Conservation (phyloP, 1,284 basidiomycete species). For the Sutorius eximius region DNA sequence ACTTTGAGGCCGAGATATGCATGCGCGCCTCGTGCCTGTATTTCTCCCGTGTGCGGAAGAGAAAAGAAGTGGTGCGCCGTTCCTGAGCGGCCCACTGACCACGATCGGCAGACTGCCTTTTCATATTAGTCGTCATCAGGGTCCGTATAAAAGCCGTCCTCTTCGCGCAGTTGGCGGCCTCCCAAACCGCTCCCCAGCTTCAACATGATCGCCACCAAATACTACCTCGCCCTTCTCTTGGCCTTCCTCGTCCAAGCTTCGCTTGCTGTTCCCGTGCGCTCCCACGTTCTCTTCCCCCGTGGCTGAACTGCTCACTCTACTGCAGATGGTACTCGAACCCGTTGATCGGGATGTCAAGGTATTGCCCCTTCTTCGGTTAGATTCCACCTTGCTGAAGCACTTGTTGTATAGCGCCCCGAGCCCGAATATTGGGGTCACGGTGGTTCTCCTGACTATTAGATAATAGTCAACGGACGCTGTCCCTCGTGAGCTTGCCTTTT, state of each 20-base stretch:
- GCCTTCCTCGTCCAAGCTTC: slow-evolving; percentile 23
- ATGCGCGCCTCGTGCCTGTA: neutral
- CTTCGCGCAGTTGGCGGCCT: neutral
- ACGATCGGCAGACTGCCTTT: slow-evolving; percentile 21
- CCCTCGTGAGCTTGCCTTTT: too few species aligned
- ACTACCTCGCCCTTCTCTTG: slow-evolving; percentile 22
- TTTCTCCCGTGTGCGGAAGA: neutral
- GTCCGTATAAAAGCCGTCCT: slow-evolving; percentile 24
- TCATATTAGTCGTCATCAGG: slow-evolving; percentile 19
- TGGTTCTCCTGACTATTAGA: too few species aligned
- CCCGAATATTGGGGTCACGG: too few species aligned
- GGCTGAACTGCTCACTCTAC: neutral
- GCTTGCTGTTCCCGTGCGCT: slow-evolving; percentile 24
- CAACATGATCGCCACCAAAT: slow-evolving; percentile 23
- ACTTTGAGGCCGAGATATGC: too few species aligned
- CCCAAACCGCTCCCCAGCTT: slow-evolving; percentile 1
- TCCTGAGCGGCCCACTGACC: slow-evolving; percentile 25
- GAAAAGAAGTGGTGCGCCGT: slow-evolving; percentile 5
- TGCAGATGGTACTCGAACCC: neutral
- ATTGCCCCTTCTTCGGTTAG: too few species aligned
- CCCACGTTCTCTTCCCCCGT: too few species aligned
- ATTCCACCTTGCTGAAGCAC: too few species aligned
- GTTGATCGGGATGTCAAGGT: too few species aligned
- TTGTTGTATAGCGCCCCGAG: too few species aligned
- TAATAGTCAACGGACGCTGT: too few species aligned